Conservation (phyloP, 2,329 filamentous ascomycete genomes). For the Verticillium alfalfae region DNA sequence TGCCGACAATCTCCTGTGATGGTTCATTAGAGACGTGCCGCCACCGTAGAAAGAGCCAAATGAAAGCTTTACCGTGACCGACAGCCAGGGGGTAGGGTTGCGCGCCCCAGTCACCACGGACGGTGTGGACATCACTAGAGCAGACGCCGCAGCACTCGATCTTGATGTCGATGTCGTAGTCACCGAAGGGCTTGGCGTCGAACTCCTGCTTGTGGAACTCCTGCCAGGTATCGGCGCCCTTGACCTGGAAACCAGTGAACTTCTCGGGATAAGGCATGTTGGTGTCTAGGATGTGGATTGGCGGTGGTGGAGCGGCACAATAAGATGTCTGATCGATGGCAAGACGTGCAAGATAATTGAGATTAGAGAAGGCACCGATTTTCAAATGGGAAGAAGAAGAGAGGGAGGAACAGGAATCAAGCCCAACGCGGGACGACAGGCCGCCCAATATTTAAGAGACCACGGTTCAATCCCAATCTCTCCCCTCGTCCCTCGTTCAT, state of each 20-base stretch:
- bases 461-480: neutral
- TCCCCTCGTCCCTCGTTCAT: neutral
- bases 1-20: slow-evolving; percentile 39
- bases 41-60: neutral
- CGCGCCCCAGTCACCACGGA: slow-evolving; percentile 51
- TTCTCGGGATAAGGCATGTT: slow-evolving; percentile 52
- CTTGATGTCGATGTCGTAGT: slow-evolving; percentile 67
- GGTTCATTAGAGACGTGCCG: neutral
- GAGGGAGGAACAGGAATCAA: slow-evolving; percentile 3
- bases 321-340: neutral
- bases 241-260: slow-evolving; percentile 57
- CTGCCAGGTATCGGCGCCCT: slow-evolving; percentile 46
- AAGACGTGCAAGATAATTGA: neutral
- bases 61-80: slow-evolving; percentile 42
- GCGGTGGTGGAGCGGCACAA: neutral
- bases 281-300: slow-evolving; percentile 7
- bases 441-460: slow-evolving; percentile 2
- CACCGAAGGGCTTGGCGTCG: slow-evolving; percentile 64
- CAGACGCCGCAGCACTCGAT: slow-evolving; percentile 64
- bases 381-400: neutral
- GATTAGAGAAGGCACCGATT: neutral
- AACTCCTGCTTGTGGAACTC: slow-evolving; percentile 66
- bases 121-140: slow-evolving; percentile 54
- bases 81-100: slow-evolving; percentile 45
- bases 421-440: slow-evolving; percentile 1